Conservation (phyloP, 2,329 filamentous ascomycete species). For the Taxawa tesnikishii region DNA sequence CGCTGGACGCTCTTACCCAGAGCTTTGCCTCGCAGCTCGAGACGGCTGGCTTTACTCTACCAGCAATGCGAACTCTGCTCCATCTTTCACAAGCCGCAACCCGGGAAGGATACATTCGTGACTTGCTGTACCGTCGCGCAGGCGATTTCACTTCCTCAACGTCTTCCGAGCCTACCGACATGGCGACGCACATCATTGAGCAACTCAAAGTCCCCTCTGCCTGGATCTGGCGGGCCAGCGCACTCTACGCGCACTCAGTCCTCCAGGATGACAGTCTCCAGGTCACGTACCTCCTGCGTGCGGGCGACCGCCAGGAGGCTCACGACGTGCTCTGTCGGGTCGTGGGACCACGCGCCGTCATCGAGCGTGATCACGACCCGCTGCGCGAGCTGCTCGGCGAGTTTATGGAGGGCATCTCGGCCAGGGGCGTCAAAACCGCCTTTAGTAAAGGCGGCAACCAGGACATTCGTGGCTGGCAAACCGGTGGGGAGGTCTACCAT, state of each 20-base stretch:
- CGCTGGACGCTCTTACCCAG: constrained; percentile 56
- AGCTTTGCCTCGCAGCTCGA: constrained; percentile 20
- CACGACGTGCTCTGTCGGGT: constrained; percentile 70
- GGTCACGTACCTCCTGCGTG: constrained; percentile 68
- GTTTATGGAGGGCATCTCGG: constrained; percentile 41
- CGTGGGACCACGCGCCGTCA: constrained; percentile 71
- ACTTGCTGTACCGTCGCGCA: constrained; percentile 48
- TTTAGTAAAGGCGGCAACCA: too few relatives aligned
- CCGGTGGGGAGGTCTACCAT: constrained; percentile 69
- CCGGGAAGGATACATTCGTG: constrained; percentile 25
- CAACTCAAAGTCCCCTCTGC: constrained; percentile 49
- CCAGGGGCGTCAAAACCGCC: constrained; percentile 25
- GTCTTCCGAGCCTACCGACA: constrained; percentile 29
- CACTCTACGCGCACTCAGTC: constrained; percentile 64
- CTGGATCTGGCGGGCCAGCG: constrained; percentile 84
- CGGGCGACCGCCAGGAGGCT: constrained; percentile 64
- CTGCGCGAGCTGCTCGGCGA: constrained; percentile 58
- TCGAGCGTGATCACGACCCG: constrained; percentile 65
- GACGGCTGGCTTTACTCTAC: constrained; percentile 12
- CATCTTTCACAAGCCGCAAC: constrained; percentile 14
- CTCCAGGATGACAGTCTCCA: constrained; percentile 58
- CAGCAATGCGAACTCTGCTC: constrained; percentile 17
- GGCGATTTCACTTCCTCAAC: constrained; percentile 60
- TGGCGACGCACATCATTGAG: constrained; percentile 6
- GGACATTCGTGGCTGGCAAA: constrained; percentile 62